These are phyloP conservation scores for Aspergillus hancockii DNA, from an alignment of 495 filamentous ascomycete genomes.

Conservation along the genomic window DNA sequence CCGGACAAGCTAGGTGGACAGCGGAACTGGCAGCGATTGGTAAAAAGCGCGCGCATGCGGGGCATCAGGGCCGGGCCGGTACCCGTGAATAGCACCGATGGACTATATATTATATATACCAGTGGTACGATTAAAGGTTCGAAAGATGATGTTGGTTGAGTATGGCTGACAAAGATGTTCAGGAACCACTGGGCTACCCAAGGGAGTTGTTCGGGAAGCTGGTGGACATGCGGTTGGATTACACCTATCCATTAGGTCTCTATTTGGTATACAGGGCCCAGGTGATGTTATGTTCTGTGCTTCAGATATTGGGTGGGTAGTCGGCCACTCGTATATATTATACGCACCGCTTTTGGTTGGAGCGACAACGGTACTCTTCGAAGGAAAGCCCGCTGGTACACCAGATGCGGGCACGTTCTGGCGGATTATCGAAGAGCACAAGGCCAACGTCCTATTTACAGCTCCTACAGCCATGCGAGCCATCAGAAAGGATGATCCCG, in stretches of 20 bases:
- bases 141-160: not conserved
- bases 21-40: conserved; percentile 76
- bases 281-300: conserved; percentile 84
- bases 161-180: conserved; percentile 5
- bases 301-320: conserved; percentile 84
- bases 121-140: conserved; percentile 43
- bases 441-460: conserved; percentile 80
- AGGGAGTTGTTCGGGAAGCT: conserved; percentile 82
- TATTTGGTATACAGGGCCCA: conserved; percentile 78
- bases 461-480: conserved; percentile 86
- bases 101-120: conserved; percentile 90
- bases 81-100: conserved; percentile 73
- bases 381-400: conserved; percentile 90
- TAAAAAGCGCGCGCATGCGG: conserved; percentile 64
- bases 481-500: conserved; percentile 81
- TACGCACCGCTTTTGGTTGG: conserved; percentile 83
- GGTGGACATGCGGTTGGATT: conserved; percentile 89
- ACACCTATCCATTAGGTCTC: conserved; percentile 71
- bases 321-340: conserved; percentile 82
- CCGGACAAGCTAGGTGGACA: conserved; percentile 64
- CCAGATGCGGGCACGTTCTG: conserved; percentile 86
- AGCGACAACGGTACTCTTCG: conserved; percentile 84
- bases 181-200: conserved; percentile 85
- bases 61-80: conserved; percentile 69
- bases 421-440: conserved; percentile 81